phyloP scores from a whole-genome alignment of 495 filamentous ascomycete genomes.

The Diplogelasinospora grovesii region DNA sequence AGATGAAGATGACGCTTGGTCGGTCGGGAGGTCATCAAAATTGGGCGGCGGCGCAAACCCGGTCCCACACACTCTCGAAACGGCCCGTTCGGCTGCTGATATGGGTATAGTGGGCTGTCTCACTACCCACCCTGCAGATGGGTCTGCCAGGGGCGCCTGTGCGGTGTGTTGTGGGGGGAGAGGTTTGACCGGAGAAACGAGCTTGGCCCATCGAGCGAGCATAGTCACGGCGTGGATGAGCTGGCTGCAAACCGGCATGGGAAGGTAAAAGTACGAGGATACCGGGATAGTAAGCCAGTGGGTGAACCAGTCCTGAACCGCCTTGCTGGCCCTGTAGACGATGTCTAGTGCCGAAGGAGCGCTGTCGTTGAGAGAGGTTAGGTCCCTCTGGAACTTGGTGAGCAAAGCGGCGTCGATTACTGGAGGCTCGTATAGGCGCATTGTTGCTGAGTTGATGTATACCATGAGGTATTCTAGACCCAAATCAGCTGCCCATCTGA shows the following conservation, averaged over 20 bases:
- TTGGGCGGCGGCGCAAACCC: background rate
- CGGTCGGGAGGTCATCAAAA: too few species aligned
- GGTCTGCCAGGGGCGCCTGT: slow-evolving; percentile 6
- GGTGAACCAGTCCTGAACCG: slow-evolving; percentile 34
- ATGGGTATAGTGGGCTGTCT: background rate
- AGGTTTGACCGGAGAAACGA: background rate
- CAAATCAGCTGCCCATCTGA: too few species aligned
- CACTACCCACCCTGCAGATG: slow-evolving; percentile 8
- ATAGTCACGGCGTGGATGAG: slow-evolving; percentile 34
- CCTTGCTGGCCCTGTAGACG: slow-evolving; percentile 23
- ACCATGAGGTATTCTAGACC: too few species aligned
- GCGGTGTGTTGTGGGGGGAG: slow-evolving; percentile 1
- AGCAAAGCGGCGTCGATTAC: slow-evolving; percentile 17
- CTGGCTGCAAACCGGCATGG: slow-evolving; percentile 28
- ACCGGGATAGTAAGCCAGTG: slow-evolving; percentile 33
- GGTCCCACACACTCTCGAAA: background rate
- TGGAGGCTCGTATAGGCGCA: slow-evolving; percentile 26
- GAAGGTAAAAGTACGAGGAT: slow-evolving; percentile 31
- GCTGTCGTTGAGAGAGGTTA: too few species aligned
- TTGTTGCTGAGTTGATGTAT: background rate
- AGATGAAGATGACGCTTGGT: too few species aligned
- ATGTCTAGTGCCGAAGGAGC: slow-evolving; percentile 25
- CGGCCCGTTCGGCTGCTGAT: background rate
- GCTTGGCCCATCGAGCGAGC: slow-evolving; percentile 12
- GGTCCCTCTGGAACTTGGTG: too few species aligned